These are phyloP conservation scores for Podaxis sp. DNA, from an alignment of 768 basidiomycete genomes.

Conservation along the genomic window DNA sequence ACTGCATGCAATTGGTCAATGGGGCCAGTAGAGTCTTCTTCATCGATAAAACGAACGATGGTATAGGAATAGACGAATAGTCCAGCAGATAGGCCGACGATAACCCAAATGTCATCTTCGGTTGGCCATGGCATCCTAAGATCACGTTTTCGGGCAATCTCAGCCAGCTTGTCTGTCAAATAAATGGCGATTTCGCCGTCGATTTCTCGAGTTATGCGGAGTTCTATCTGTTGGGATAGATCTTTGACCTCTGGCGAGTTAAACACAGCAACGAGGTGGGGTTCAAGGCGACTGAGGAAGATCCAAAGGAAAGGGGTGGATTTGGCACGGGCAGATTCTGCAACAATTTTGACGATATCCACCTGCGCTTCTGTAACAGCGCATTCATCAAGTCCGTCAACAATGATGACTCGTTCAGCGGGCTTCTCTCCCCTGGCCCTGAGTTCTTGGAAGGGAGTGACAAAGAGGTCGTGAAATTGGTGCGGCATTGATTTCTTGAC, in stretches of 20 bases:
- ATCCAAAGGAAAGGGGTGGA: slow-evolving; percentile 2
- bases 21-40: neutral
- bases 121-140: slow-evolving; percentile 12
- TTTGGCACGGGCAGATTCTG: neutral
- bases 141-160: slow-evolving; percentile 2
- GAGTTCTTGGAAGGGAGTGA: neutral
- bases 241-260: neutral
- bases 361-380: neutral
- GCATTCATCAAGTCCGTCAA: slow-evolving; percentile 1
- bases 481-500: neutral
- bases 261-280: slow-evolving; percentile 13
- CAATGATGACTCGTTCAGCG: neutral
- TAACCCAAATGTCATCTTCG: neutral
- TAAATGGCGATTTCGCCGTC: slow-evolving; percentile 5
- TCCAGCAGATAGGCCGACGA: slow-evolving; percentile 12
- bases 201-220: slow-evolving; percentile 4
- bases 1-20: neutral
- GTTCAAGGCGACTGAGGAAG: slow-evolving; percentile 1
- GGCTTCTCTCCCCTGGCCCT: neutral
- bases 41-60: slow-evolving; percentile 8
- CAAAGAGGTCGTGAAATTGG: neutral
- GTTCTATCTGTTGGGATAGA: neutral
- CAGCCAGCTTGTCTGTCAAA: slow-evolving; percentile 8
- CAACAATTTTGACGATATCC: slow-evolving; percentile 6
- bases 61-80: slow-evolving; percentile 3